These are phyloP conservation scores for Pontederia paniculata DNA, from an alignment of 176 grass and related monocot genomes.

Conservation along the genomic window DNA sequence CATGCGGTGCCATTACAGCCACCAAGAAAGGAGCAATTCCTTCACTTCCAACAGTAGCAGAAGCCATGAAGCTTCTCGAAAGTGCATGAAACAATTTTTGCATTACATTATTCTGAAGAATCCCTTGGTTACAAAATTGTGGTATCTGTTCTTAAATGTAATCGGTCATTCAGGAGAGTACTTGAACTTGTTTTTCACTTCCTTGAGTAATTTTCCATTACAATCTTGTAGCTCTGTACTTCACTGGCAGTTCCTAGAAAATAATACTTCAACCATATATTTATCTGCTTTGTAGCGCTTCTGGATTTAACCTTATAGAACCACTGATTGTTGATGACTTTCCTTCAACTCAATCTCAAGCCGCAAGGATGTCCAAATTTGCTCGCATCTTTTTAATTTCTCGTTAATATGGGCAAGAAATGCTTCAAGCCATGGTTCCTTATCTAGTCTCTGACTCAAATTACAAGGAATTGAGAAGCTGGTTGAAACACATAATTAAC, in stretches of 20 bases:
- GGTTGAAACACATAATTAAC: slow-evolving; percentile 10
- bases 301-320: not conserved
- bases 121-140: no score
- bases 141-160: no score
- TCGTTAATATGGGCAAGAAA: slow-evolving; percentile 36
- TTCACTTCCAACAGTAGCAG: slow-evolving; percentile 6
- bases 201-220: no score
- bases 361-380: slow-evolving; percentile 50
- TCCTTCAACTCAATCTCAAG: slow-evolving; percentile 41
- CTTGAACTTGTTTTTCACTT: no score
- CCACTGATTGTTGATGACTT: slow-evolving; percentile 21
- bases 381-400: slow-evolving; percentile 31
- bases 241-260: no score
- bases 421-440: slow-evolving; percentile 53
- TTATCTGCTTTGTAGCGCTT: no score
- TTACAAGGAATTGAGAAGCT: slow-evolving; percentile 74
- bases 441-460: slow-evolving; percentile 27
- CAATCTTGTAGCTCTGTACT: not conserved
- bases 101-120: no score
- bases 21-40: slow-evolving; percentile 19
- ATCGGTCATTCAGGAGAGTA: no score
- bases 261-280: no score
- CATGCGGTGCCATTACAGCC: slow-evolving; percentile 13
- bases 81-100: not conserved
- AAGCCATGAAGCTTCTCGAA: not conserved